Base-by-base conservation (phyloP, 192 early-diverging fungal genomes). In the Backusella liffmaniae region DNA sequence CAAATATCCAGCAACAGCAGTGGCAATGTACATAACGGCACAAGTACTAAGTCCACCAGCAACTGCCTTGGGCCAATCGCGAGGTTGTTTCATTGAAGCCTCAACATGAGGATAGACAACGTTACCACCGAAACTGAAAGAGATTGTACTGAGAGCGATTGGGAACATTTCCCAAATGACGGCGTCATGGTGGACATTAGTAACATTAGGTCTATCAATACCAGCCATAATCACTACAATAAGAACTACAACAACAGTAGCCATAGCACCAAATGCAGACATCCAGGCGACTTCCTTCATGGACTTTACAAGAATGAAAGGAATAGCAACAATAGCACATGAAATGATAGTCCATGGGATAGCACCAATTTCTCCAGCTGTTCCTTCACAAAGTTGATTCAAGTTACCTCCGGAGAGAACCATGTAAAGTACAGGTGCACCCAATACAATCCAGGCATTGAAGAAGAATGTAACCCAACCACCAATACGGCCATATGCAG, bases 31-130 rank as follows among this genome's bases (percentile, higher is more conserved):
- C 86, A 94, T 86, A 73, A 81, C 30, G 30, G 85, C 84, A 76
- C 91, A 88, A n/a, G 85, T 84, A 34, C 76, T 70, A 76, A 91
- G 86, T 29, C 85, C 86, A 51, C 74, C 79, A 56, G 76, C 73
- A 30, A 89, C 76, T 15, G 91, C 90, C 73, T 79, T 85, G 18
- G 85, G 84, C 84, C 90, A 94, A 1, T 83, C 67, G 12, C 73
- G 67, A 36, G 90, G 92, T 32, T 85, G 77, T 29, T 84, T 79
- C 90, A 94, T 90, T 35, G 88, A 85, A 5, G 84, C 82, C 76
- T 94, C 90, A 4, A 92, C 88, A 68, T 94, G 88, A 53, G 90
- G 86, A 77, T 90, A 94, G 30, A 92, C 89, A 36, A 90, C 87
- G 76, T 92, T 94, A 36, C 92, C 92, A 37, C 87, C 86, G 53